phyloP scores from a whole-genome alignment of 2,329 filamentous ascomycete genomes.

The Chrysoporthe puriensis region DNA sequence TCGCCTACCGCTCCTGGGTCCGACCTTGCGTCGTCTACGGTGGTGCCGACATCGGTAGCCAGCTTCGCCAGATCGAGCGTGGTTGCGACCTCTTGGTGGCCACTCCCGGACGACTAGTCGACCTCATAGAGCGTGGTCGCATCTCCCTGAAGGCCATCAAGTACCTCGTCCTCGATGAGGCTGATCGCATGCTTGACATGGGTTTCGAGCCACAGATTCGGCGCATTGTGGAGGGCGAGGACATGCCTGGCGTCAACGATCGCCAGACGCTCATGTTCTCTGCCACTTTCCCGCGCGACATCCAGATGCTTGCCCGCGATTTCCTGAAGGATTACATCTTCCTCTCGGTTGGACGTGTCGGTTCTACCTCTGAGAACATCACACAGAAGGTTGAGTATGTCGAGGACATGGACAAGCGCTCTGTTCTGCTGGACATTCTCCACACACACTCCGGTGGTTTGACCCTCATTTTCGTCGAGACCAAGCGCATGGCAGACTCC shows the following conservation, averaged over 20 bases:
- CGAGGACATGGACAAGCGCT: conserved; percentile 96
- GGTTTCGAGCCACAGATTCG: conserved; percentile 99
- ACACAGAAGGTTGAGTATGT: conserved; percentile 98
- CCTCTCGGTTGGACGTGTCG: conserved; percentile 96
- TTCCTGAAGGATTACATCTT: conserved; percentile 99
- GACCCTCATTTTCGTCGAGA: conserved; percentile 98
- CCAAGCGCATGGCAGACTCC: conserved; percentile 98
- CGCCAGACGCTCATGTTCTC: conserved; percentile 99
- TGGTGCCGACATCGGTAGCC: conserved; percentile 97
- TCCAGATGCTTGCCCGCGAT: conserved; percentile 97
- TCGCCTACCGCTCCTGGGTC: conserved; percentile 98
- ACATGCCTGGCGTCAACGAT: conserved; percentile 83
- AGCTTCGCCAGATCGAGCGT: conserved; percentile 96
- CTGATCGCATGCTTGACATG: conserved; percentile 99
- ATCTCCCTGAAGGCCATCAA: conserved; percentile 99
- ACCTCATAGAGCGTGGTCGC: conserved; percentile 96
- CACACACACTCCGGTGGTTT: conserved; percentile 90
- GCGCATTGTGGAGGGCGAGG: conserved; percentile 96
- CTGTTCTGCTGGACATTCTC: conserved; percentile 93
- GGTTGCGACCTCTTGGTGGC: conserved; percentile 97
- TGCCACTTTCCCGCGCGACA: conserved; percentile 97
- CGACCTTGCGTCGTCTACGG: conserved; percentile 98
- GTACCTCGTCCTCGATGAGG: conserved; percentile 98
- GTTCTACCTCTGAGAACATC: conserved; percentile 99
- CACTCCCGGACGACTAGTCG: conserved; percentile 94